Evolutionary conservation across 1,284 basidiomycete genomes (phyloP), one percentile per base, ranked within the genome.

Genomic region (Ganoderma boninense): DNA sequence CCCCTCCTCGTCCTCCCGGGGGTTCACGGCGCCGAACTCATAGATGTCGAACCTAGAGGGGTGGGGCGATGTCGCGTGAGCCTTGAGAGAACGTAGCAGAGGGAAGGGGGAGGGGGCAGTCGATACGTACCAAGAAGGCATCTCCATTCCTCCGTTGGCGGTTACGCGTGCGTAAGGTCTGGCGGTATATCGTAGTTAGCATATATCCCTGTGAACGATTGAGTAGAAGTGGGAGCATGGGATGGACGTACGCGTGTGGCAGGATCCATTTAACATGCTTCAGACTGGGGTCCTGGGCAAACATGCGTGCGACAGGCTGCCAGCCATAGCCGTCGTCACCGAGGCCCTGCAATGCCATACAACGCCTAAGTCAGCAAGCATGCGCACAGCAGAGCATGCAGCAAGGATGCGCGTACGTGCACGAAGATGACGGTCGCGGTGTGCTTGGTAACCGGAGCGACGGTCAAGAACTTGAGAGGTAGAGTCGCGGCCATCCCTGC

Each of bases 381-480:
- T n/a, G n/a, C 32, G 8, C 7, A 42, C 43, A 42, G 60, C 11
- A 6, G 38, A 29, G 38, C 32, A 64, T 65, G 29, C 66, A 42
- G 23, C 52, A 52, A 44, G 16, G 18, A 65, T 13, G 14, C 13
- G 62, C 56, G 29, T 23, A 95, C 94, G 86, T 97, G 96, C 46
- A 95, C 83, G 80, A 97, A 95, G 77, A 97, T 94, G 73, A 97
- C 90, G 2, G 95, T 96, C 4, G 95, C 95, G 2, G 93, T 92
- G 80, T 97, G 96, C 73, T 87, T 89, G 49, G 83, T 77, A 57
- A 83, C 77, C 32, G 93, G 84, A 29, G 86, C 83, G 44, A 94
- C 83, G 26, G 85, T 82, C 70, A 93, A 78, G 76, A 79, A 83
- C 76, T 87, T 85, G 52, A 90, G 80, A 26, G 85, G 78, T 57